A percentile compares a stretch with the other conserved stretches of the same genome.
These are phyloP conservation scores for Penium margaritaceum DNA, from an alignment of 139 green algal genomes.

Conservation along the genomic window DNA sequence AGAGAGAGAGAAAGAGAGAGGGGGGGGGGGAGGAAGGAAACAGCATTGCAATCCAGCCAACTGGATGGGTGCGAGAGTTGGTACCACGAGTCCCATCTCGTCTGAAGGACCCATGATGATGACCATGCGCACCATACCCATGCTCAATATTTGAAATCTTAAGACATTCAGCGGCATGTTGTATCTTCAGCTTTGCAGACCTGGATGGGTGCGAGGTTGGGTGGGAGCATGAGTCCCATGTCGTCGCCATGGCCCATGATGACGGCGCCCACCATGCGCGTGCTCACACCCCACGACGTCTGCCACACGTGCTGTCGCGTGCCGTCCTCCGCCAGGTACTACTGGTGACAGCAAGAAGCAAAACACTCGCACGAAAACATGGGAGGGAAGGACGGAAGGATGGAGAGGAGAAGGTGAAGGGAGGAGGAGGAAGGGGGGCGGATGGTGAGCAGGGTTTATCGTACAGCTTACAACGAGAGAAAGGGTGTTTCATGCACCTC, in stretches of 20 bases:
- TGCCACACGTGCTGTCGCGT: conserved; percentile 76
- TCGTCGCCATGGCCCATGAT: conserved; percentile 98
- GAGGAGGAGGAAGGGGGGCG: neutral
- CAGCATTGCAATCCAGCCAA: no score
- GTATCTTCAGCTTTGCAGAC: no score
- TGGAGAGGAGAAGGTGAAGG: neutral
- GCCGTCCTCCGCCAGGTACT: conserved; percentile 54
- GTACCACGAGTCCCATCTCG: neutral
- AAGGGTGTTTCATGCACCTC: no score
- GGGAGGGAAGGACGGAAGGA: neutral
- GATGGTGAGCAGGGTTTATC: neutral
- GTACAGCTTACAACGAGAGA: no score
- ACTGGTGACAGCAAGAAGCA: neutral
- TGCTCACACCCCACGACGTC: conserved; percentile 83
- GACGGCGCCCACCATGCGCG: conserved; percentile 84
- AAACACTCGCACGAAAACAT: neutral
- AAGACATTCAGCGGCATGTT: no score
- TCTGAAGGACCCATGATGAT: neutral
- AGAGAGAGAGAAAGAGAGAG: neutral
- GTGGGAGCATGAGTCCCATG: conserved; percentile 78
- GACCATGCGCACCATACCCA: neutral
- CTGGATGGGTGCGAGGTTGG: conserved; percentile 80
- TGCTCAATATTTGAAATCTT: neutral
- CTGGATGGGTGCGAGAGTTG: conserved; percentile 10
- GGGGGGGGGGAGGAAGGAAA: neutral